phyloP scores from a whole-genome alignment of 1,139 yeast genomes.

The Sugiyamaella xylanicola region DNA sequence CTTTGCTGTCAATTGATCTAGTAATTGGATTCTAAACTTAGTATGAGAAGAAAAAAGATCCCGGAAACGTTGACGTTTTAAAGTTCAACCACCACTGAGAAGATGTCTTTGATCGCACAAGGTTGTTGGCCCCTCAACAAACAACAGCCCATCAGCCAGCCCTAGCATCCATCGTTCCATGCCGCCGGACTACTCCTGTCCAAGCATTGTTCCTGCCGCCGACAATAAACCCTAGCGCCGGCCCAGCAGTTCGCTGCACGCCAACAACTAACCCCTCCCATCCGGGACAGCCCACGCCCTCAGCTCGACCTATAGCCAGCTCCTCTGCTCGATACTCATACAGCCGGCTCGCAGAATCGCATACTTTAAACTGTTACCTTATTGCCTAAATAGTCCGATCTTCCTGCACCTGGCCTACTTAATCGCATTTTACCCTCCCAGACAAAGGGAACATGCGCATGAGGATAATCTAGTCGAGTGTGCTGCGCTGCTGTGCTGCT shows the following conservation, averaged over 20 bases:
- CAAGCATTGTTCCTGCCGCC: not conserved
- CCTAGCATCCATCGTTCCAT: not conserved
- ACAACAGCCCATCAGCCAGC: not conserved
- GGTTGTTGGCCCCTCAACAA: not conserved
- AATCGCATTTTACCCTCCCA: not conserved
- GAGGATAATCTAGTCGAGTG: too few relatives aligned
- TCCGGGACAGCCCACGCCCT: not conserved
- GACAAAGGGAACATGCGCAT: not conserved
- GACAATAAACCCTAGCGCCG: not conserved
- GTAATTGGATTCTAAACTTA: not conserved
- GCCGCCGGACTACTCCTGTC: not conserved
- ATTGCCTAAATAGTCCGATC: not conserved
- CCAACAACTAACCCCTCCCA: too few relatives aligned
- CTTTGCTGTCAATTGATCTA: not conserved
- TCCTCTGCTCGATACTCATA: too few relatives aligned
- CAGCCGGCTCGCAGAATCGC: not conserved
- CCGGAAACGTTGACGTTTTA: not conserved
- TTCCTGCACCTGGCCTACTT: not conserved
- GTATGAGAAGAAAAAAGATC: not conserved
- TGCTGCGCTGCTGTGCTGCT: too few relatives aligned
- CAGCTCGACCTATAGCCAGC: not conserved
- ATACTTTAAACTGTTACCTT: not conserved
- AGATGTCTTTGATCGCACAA: not conserved
- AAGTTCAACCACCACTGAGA: not conserved
- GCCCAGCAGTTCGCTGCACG: not conserved